A percentile compares a stretch with the other conserved stretches of the same genome.
phyloP scores from a whole-genome alignment of 345 rosid species.

The Syzygium aromaticum region DNA sequence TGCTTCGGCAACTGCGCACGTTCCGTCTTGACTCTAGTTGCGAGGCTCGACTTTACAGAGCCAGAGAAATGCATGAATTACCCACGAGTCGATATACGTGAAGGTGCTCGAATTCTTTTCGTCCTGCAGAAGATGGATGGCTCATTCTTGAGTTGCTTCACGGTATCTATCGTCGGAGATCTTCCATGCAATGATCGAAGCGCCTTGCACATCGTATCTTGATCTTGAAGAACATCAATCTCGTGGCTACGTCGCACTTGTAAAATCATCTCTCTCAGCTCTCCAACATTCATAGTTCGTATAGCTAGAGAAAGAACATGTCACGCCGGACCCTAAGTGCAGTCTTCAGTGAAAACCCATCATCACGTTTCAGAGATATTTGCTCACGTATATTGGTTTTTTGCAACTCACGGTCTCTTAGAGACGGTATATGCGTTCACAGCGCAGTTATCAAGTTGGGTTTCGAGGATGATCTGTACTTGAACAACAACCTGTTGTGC shows the following conservation, averaged over 20 bases:
- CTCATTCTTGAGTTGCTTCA: neutral
- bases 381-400: constrained; percentile 31
- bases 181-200: neutral
- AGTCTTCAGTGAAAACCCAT: constrained; percentile 12
- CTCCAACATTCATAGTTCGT: neutral
- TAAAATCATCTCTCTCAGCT: neutral
- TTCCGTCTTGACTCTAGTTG: neutral
- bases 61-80: neutral
- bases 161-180: neutral
- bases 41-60: neutral
- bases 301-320: constrained; percentile 10
- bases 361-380: constrained; percentile 22
- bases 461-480: constrained; percentile 28
- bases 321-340: constrained; percentile 10
- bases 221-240: neutral
- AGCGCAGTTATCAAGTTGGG: constrained; percentile 42
- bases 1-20: neutral
- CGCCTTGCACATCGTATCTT: neutral
- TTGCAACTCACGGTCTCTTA: constrained; percentile 38
- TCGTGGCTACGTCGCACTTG: neutral
- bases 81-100: too few species aligned
- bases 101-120: neutral
- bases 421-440: constrained; percentile 46
- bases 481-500: constrained; percentile 53
- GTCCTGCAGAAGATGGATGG: neutral